Base-by-base conservation (phyloP, 148 eudicot genomes). In the Camellia granthamiana region DNA sequence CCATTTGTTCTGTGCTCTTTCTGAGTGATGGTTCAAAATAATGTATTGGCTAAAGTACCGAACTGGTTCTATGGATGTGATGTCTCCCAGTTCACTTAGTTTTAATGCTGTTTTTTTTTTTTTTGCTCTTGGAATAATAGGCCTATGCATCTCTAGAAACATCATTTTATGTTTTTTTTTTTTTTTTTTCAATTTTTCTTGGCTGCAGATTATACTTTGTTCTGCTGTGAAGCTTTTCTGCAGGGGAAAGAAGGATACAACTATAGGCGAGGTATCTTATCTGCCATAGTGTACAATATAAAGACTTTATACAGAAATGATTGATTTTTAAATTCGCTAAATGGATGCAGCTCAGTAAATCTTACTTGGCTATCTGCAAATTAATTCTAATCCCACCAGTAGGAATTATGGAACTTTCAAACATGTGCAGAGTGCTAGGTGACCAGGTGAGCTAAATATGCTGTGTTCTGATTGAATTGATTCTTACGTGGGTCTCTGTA, bases 151-250 rank as follows among this genome's bases (percentile, higher is more conserved):
- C 30, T 81, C 18, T 51, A 47, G 58, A 73, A 55, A 15, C 16
- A 15, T 44, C 16, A 16, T 16, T 6, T 56, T 23, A 6, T 74
- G 16, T 49, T n/a, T 65, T 14, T 9, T 64, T 58, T 71, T 66
- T 69, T 10, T 69, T 51, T 67, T 1, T 51, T 30, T 30, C 38
- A 30, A 30, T 30, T 30, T 11, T 3, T 7, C 76, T 74, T 67
- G 72, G 58, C 76, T 72, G 74, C 88, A 96, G 99, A 91, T 92
- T 46, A 86, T 94, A 70, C 93, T 96, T 23, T 96, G 99, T 85
- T 93, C 99, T 41, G 94, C 93, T 8, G 98, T 91, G 74, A 94
- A 92, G 89, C 95, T 91, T 79, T 88, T 92, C 79, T 90, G 92
- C 19, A 83, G 84, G 71, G 91, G 89, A 42, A 96, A 90, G 82